These are phyloP conservation scores for Zhuliangozyma blackwelliae DNA, from an alignment of 1,139 yeast species.

Conservation along the genomic window DNA sequence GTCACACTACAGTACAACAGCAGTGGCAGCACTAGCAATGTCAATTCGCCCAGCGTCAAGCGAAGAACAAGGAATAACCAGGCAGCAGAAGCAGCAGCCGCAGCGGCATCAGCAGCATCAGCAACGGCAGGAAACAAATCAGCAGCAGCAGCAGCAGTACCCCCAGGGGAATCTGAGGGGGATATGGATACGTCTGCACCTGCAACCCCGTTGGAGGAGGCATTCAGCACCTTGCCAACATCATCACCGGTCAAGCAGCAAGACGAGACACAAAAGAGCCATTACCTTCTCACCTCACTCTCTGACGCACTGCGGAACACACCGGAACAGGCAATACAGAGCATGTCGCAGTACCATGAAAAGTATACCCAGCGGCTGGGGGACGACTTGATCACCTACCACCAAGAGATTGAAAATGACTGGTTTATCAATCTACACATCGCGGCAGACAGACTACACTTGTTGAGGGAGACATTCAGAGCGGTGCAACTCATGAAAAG, in stretches of 20 bases:
- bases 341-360: slow-evolving; percentile 1
- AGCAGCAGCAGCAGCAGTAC: too few species aligned
- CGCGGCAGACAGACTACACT: slow-evolving; percentile 26
- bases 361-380: not conserved
- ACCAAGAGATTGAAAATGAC: slow-evolving; percentile 12
- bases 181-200: too few species aligned
- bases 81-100: not conserved
- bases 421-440: slow-evolving; percentile 25
- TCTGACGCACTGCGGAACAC: too few species aligned
- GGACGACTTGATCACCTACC: slow-evolving; percentile 2
- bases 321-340: not conserved
- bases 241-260: too few species aligned
- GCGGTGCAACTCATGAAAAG: slow-evolving; percentile 23
- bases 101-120: too few species aligned
- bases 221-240: too few species aligned
- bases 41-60: not conserved
- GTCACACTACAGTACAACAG: not conserved
- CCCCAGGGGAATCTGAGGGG: too few species aligned
- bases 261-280: too few species aligned
- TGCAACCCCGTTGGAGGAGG: too few species aligned
- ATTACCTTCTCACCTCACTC: too few species aligned
- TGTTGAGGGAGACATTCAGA: slow-evolving; percentile 28
- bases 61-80: not conserved
- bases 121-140: too few species aligned
- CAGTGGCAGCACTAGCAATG: not conserved